Base-by-base conservation (phyloP, 345 rosid genomes). In the Gossypium longicalyx region DNA sequence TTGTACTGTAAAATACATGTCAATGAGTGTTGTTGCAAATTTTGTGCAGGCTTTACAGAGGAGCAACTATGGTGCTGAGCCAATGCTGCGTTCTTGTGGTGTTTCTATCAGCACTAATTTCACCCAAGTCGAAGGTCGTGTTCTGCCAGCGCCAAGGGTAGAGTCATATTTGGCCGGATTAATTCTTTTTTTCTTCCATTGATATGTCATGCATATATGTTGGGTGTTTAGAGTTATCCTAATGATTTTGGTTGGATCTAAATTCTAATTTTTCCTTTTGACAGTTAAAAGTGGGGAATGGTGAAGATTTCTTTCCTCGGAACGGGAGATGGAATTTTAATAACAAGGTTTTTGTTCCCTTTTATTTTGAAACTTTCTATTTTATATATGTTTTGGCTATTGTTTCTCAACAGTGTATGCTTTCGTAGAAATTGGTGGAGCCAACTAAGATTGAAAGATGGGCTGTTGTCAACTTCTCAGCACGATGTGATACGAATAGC, bases 311-410 rank as follows among this genome's bases (percentile, higher is more conserved):
- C 61, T 75, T 74, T 45, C 96, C 98, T 16, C 85, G 91, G 22
- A 89, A 88, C 72, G 99, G 98, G 19, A 84, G 97, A 52, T 95
- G 99, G 98, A 95, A 93, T 81, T 91, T 93, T 56, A 93, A 91
- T 69, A 87, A 88, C 11, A 95, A 93, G 96, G 99, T 95, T 51
- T 16, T 58, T 43, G 23, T 68, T 27, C 58, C 15, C 6, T 70
- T n/a, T 67, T 25, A 0, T 73, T 57, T 17, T 41, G 22, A 8
- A 52, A 7, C 54, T 67, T 48, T 68, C 53, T 7, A 48, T 6
- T 10, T 27, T 27, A 25, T 66, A 16, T 60, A 62, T 57, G 10
- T 25, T 73, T 38, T 3, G 0, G 16, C 13, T 60, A 61, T 10
- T 80, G 59, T 48, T 66, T 80, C 70, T 74, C 57, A 74, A 67